Base-by-base conservation (phyloP, 2,329 filamentous ascomycete species). In the Sclerotinia subarctica region DNA sequence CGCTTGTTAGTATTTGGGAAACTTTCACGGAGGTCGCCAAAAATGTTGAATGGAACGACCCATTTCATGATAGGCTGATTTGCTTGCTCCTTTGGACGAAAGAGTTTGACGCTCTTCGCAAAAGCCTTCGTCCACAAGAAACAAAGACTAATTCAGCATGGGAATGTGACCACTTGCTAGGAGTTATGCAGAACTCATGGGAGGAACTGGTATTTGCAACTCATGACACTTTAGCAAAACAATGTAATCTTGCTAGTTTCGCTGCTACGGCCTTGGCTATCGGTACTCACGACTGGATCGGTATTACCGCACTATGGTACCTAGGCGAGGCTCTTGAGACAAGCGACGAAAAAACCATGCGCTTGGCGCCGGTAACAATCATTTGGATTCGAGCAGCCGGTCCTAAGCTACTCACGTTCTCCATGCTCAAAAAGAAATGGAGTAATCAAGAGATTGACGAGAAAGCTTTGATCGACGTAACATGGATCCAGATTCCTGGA, bases 1-100 rank as follows among this genome's bases (percentile, higher is more conserved):
- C 58, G 26, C 58, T 60, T n/a, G 26, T 29, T 11, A 49, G 7
- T n/a, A 6, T 60, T 32, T 60, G 58, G 58, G 32, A 32, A 7
- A n/a, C 29, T 15, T 47, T 60, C 24, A 15, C 21, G 5, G n/a
- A 47, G 2, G 24, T n/a, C 24, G 42, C 24, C 3, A 24, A 60
- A 8, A 6, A 19, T 32, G 19, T 60, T 15, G 58, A 49, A 32
- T 60, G 24, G 44, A 15, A n/a, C 2, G 58, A 49, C n/a, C 24
- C 42, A n/a, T 60, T 60, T 49, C 58, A 60, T 60, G 58, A 60
- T 5, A 32, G 21, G 21, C 58, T 60, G 24, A 60, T 60, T 8
- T 60, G 58, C 24, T 47, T 60, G 32, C 26, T 60, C 29, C 44
- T 60, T 11, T 49, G 58, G 58, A 60, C 58, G 5, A 47, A 32